phyloP scores from a whole-genome alignment of 805 yeast species.

The Teunomyces atbi region DNA sequence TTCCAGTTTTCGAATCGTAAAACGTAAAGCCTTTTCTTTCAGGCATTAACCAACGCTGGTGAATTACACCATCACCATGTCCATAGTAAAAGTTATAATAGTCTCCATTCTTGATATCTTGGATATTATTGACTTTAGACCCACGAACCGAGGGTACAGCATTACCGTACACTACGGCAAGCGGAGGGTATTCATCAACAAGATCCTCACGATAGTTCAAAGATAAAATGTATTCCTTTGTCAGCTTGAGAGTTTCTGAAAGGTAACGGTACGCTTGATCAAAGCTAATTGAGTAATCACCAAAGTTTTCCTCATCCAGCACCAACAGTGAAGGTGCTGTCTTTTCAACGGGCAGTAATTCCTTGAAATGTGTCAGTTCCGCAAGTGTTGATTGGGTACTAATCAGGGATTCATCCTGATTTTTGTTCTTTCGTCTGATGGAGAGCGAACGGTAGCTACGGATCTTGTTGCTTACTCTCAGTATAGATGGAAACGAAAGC shows the following conservation, averaged over 20 bases:
- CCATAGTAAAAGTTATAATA: conserved; percentile 80
- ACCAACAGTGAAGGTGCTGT: neutral
- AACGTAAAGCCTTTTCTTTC: conserved; percentile 58
- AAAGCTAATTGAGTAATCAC: conserved; percentile 32
- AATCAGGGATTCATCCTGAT: neutral
- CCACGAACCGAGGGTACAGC: conserved; percentile 84
- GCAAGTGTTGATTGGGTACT: neutral
- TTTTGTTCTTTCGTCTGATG: neutral
- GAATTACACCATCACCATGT: conserved; percentile 92
- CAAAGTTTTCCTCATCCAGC: conserved; percentile 8
- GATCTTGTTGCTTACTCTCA: conserved; percentile 27
- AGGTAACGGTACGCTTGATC: conserved; percentile 67
- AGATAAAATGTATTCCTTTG: conserved; percentile 56
- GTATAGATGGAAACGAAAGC: conserved; percentile 20
- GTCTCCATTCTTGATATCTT: conserved; percentile 67
- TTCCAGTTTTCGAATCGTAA: conserved; percentile 27
- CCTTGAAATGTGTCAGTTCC: neutral
- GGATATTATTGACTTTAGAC: conserved; percentile 57
- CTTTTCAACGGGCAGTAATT: neutral
- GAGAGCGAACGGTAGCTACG: conserved; percentile 20
- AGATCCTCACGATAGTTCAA: conserved; percentile 52
- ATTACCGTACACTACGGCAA: conserved; percentile 80
- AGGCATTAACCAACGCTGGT: conserved; percentile 80
- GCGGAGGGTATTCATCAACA: conserved; percentile 65
- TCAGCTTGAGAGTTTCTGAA: conserved; percentile 54